Percentiles rank a stretch among this genome's conserved stretches.
Evolutionary conservation across 78 protist genomes (phyloP).

Genomic region (Isochrysis galbana): DNA sequence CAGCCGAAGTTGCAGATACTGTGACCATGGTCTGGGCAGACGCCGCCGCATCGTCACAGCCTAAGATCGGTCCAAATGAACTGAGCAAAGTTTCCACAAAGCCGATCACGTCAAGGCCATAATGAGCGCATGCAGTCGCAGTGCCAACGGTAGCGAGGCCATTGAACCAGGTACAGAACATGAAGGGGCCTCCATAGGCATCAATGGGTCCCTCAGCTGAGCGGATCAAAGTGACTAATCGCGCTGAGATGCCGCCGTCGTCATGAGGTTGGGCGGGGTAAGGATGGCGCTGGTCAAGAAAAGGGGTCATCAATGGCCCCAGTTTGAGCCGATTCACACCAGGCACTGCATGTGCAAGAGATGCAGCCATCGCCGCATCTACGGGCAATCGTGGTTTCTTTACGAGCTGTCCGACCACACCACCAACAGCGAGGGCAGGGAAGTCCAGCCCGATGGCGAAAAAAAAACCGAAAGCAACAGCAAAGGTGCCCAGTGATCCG

Average conservation of each 20-base stretch:
- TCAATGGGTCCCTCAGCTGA: neutral
- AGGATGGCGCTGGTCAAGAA: neutral
- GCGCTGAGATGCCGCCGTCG: neutral
- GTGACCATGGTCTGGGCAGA: neutral
- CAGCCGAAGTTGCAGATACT: neutral
- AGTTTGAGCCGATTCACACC: neutral
- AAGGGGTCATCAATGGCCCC: neutral
- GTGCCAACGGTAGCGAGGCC: neutral
- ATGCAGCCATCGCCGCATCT: neutral
- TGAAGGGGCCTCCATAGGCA: neutral
- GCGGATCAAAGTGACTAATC: neutral
- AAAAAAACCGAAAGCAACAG: neutral
- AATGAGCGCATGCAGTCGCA: neutral
- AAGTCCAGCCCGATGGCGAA: neutral
- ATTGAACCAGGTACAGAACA: neutral
- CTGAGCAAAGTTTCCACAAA: neutral
- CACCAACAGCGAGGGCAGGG: neutral
- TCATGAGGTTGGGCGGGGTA: neutral
- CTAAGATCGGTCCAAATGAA: too few species aligned
- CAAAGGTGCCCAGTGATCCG: neutral
- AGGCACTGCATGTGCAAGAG: neutral
- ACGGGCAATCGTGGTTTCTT: neutral
- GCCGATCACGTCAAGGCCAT: neutral
- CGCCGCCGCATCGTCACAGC: too few species aligned
- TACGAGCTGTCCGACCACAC: neutral